Conservation (phyloP, 768 basidiomycete genomes). For the Suillus clintonianus region DNA sequence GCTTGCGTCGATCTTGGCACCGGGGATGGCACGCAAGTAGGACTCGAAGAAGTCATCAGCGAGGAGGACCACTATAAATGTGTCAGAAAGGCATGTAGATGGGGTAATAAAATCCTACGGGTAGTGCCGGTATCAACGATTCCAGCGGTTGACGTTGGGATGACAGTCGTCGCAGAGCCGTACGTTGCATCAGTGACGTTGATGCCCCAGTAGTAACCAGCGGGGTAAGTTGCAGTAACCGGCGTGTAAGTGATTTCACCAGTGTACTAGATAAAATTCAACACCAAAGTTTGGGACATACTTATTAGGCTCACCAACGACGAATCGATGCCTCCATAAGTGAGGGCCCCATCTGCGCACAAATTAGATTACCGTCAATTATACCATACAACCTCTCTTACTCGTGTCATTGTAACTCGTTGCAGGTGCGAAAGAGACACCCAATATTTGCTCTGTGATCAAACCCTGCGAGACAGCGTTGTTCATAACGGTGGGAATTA, state of each 20-base stretch:
- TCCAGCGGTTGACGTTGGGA: slow-evolving; percentile 14
- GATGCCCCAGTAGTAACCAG: slow-evolving; percentile 21
- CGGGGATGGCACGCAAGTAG: slow-evolving; percentile 4
- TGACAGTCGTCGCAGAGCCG: slow-evolving; percentile 4
- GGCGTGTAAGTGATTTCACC: slow-evolving; percentile 20
- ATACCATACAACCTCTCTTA: not conserved
- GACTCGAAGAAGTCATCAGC: slow-evolving; percentile 7
- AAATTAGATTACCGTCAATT: not conserved
- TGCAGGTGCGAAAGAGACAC: slow-evolving; percentile 17
- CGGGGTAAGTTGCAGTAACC: slow-evolving; percentile 19
- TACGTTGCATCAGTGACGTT: slow-evolving; percentile 12
- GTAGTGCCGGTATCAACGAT: slow-evolving; percentile 25
- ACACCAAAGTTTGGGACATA: not conserved
- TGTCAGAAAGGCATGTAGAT: not conserved
- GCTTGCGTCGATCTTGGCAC: not conserved
- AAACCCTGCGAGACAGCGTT: slow-evolving; percentile 16
- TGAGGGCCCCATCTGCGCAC: slow-evolving; percentile 14
- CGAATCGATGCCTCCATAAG: slow-evolving; percentile 18
- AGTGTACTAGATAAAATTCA: slow-evolving; percentile 9
- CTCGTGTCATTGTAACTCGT: slow-evolving; percentile 10
- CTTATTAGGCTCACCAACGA: slow-evolving; percentile 6
- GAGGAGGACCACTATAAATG: slow-evolving; percentile 12
- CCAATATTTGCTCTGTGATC: slow-evolving; percentile 14
- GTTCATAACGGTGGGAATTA: slow-evolving; percentile 19
- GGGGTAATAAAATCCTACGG: not conserved